Evolutionary conservation across 1,139 yeast genomes (phyloP).

Genomic region (Hyphopichia fennica): DNA sequence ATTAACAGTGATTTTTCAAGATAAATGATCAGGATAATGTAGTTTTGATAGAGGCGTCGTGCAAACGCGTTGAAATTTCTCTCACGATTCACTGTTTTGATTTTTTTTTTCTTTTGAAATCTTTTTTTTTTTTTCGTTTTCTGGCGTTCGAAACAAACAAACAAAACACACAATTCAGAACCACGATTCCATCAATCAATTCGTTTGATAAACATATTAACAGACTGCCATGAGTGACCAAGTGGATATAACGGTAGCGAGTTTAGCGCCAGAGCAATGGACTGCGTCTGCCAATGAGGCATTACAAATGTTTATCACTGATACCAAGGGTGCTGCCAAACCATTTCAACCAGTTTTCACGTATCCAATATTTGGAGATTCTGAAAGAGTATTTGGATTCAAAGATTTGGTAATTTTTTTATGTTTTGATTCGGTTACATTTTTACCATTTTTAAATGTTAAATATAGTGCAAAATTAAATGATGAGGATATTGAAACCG

Average conservation of each 20-base stretch:
- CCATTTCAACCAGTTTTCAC: constrained; percentile 75
- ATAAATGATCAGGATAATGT: no score
- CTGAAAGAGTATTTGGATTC: constrained; percentile 87
- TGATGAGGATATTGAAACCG: constrained; percentile 48
- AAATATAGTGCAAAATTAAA: constrained; percentile 54
- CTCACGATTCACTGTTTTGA: not conserved
- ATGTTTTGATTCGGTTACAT: constrained; percentile 49
- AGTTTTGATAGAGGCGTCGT: not conserved
- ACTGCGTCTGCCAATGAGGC: constrained; percentile 67
- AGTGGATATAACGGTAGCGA: constrained; percentile 15
- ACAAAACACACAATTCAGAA: not conserved
- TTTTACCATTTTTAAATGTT: constrained; percentile 52
- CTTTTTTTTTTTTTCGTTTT: not conserved
- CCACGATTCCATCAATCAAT: not conserved
- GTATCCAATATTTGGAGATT: constrained; percentile 90
- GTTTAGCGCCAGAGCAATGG: constrained; percentile 61
- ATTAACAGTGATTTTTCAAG: no score
- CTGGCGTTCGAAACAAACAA: not conserved
- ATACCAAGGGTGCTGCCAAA: constrained; percentile 54
- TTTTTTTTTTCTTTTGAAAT: not conserved
- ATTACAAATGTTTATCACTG: constrained; percentile 52
- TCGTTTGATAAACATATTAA: not conserved
- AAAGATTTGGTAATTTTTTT: constrained; percentile 56
- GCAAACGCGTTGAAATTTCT: not conserved
- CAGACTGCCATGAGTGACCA: not conserved